phyloP scores from a whole-genome alignment of 2,329 filamentous ascomycete genomes.

The Penicillium glabrum region DNA sequence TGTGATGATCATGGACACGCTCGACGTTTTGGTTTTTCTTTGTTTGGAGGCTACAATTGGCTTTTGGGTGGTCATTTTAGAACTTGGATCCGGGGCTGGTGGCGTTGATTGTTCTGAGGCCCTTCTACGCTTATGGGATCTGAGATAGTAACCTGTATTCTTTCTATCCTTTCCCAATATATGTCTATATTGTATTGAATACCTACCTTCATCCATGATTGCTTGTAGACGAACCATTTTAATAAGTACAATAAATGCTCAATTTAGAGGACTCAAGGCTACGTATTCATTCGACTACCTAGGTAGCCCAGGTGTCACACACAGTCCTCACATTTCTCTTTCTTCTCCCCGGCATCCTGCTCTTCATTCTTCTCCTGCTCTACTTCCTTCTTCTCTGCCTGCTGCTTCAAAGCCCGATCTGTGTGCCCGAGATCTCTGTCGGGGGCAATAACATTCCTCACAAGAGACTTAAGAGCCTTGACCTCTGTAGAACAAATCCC shows the following conservation, averaged over 20 bases:
- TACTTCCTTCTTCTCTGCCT: slow-evolving; percentile 37
- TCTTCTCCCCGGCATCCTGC: neutral
- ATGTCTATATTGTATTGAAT: slow-evolving; percentile 3
- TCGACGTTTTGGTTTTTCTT: slow-evolving; percentile 4
- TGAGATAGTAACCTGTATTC: neutral
- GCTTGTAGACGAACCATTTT: neutral
- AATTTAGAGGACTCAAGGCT: neutral
- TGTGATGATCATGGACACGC: slow-evolving; percentile 19
- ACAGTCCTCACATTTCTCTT: slow-evolving; percentile 23
- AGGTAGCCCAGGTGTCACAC: neutral
- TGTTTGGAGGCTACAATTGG: slow-evolving; percentile 10
- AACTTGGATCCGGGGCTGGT: slow-evolving; percentile 14
- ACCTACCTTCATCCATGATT: neutral
- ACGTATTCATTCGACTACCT: too few species aligned
- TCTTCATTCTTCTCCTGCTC: slow-evolving; percentile 7
- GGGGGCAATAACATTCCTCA: slow-evolving; percentile 81
- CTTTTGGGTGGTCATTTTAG: slow-evolving; percentile 18
- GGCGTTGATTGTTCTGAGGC: slow-evolving; percentile 17
- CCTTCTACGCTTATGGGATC: neutral
- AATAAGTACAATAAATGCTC: neutral
- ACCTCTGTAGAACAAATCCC: slow-evolving; percentile 58
- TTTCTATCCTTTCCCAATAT: slow-evolving; percentile 5
- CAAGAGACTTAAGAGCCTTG: slow-evolving; percentile 81
- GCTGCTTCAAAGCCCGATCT: slow-evolving; percentile 54
- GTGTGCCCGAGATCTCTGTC: slow-evolving; percentile 77